Conservation (phyloP, 345 rosid genomes). For the Cardamine occulta region DNA sequence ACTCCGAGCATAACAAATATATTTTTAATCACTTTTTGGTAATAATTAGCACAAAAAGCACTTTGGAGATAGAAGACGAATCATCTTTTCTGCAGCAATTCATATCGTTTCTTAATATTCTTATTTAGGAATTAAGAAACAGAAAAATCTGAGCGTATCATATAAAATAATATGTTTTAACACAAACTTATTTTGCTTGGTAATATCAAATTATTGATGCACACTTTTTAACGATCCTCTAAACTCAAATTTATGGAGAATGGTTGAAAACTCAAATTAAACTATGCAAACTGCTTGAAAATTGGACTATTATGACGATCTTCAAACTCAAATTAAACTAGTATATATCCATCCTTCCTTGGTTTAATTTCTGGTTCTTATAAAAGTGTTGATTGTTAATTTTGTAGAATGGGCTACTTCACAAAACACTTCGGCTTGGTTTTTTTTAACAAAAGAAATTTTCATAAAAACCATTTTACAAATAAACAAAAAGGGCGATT, state of each 20-base stretch:
- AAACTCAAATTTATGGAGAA: neutral
- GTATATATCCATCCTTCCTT: no score
- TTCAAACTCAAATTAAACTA: no score
- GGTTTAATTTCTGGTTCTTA: neutral
- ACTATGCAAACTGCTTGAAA: no score
- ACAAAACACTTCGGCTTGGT: neutral
- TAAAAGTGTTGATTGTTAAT: neutral
- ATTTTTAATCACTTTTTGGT: neutral
- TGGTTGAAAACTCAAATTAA: no score
- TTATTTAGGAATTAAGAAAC: neutral
- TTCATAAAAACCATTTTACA: neutral
- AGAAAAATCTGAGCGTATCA: conserved; percentile 11
- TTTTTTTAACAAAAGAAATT: no score
- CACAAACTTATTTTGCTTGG: neutral
- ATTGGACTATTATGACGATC: no score
- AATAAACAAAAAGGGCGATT: no score
- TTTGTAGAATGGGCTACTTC: neutral
- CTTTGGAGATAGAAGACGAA: conserved; percentile 19
- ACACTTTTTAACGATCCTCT: neutral
- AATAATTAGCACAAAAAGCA: conserved; percentile 21
- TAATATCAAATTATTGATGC: no score
- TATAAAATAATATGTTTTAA: neutral
- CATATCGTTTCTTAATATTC: neutral
- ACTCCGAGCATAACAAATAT: neutral
- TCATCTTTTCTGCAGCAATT: conserved; percentile 7